These are phyloP conservation scores for Aaosphaeria pasadenensis DNA, from an alignment of 2,329 filamentous ascomycete genomes.

Conservation along the genomic window DNA sequence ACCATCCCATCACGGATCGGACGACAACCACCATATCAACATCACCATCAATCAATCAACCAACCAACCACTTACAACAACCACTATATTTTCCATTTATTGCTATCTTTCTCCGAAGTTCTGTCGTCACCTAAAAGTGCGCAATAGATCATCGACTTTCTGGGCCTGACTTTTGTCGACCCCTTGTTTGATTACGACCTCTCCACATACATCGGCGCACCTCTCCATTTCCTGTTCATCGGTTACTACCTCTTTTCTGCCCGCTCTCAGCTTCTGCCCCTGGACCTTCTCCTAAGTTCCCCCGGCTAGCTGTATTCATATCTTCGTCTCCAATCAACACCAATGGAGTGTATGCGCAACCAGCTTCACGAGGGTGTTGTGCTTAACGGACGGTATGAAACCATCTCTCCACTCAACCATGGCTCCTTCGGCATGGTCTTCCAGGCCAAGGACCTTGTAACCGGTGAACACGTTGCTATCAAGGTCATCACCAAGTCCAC, in stretches of 20 bases:
- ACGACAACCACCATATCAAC: constrained; percentile 6
- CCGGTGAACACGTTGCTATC: constrained; percentile 81
- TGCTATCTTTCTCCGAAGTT: constrained; percentile 28
- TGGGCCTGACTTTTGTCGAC: constrained; percentile 27
- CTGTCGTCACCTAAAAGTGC: constrained; percentile 32
- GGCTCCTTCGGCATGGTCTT: constrained; percentile 99
- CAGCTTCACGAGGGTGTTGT: constrained; percentile 75
- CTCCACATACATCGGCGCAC: constrained; percentile 1
- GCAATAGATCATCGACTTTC: constrained; percentile 34
- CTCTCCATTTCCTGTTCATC: constrained; percentile 17
- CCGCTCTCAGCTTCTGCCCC: constrained; percentile 19
- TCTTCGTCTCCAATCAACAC: constrained; percentile 14
- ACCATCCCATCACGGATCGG: constrained; percentile 11
- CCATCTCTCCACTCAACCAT: constrained; percentile 92
- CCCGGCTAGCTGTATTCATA: constrained; percentile 18
- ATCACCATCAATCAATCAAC: background rate
- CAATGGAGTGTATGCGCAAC: constrained; percentile 84
- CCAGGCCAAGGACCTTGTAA: constrained; percentile 76
- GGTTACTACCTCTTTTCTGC: constrained; percentile 5
- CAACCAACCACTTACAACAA: too few species aligned
- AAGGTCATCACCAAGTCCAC: constrained; percentile 90
- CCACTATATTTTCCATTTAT: constrained; percentile 23
- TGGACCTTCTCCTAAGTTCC: constrained; percentile 36
- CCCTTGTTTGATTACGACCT: constrained; percentile 33
- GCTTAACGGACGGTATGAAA: constrained; percentile 85